Evolutionary conservation across 768 basidiomycete species (phyloP), one percentile per base, ranked within the genome.

Genomic region (Suillus sp.): DNA sequence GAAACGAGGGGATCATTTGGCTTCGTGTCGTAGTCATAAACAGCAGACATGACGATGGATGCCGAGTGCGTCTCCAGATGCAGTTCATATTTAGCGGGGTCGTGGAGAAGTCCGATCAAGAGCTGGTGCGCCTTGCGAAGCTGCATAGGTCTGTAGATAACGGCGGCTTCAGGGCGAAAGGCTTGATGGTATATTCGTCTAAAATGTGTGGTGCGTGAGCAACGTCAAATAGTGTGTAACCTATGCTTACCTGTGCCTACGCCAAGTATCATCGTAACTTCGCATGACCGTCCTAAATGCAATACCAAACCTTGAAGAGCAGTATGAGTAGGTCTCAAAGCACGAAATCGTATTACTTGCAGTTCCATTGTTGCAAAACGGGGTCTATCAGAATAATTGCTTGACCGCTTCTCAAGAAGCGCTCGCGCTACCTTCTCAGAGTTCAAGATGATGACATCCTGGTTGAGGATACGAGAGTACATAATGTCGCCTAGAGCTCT

Each of bases 401-500:
- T 65, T 35, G 78, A 72, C n/a, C 80, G 73, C 59, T 78, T 80
- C 65, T 83, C 80, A 18, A 83, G 74, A 4, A 83, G 72, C 35
- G 81, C 81, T 14, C 70, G 63, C 10, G 77, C 74, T 14, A 74
- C 77, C 53, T 71, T 63, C 34, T 75, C 74, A 30, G 81, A 77
- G 62, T 81, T 82, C 4, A 83, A 68, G 40, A 82, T 68, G 34
- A 82, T 68, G 25, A 83, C 73, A 7, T 78, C 78, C 59, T 81
- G 79, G n/a, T 78, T 77, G 56, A 79, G 71, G 40, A 79, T 64
- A 60, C 70, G 69, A 59, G 80, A 68, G 64, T 78, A 78, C 8
- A 81, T 74, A n/a, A 83, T 60, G 65, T 82, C 80, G 16, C 81
- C 79, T 80, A 51, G 8, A 25, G 51, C 42, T 16, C 38, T 40